Conservation (phyloP, 2,329 filamentous ascomycete species). For the Trichoderma atrobrunneum region DNA sequence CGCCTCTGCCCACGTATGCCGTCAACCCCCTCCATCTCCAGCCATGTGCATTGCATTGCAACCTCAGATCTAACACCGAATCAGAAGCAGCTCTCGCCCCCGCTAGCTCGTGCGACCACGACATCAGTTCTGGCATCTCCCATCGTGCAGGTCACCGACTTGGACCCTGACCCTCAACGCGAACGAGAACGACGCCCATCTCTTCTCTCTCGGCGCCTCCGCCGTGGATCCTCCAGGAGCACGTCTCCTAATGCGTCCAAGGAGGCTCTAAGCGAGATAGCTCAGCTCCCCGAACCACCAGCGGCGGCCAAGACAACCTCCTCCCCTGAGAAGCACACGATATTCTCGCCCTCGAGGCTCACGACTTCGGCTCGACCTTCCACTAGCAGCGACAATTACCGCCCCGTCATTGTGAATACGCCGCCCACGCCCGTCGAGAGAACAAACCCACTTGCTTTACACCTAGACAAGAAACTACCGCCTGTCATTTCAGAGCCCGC, state of each 20-base stretch:
- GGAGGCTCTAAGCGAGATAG: conserved; percentile 13
- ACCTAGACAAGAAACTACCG: conserved; percentile 31
- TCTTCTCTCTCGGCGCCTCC: conserved; percentile 59
- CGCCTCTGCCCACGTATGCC: conserved; percentile 4
- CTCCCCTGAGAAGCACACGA: conserved; percentile 29
- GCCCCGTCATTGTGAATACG: conserved; percentile 62
- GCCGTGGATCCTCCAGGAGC: conserved; percentile 44
- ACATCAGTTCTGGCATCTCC: conserved; percentile 62
- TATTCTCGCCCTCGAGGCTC: conserved; percentile 29
- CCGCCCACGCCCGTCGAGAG: conserved; percentile 61
- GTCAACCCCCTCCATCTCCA: conserved; percentile 5
- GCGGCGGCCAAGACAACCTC: conserved; percentile 32
- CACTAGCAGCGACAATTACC: conserved; percentile 41
- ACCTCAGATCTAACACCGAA: conserved; percentile 8
- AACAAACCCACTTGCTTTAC: conserved; percentile 24
- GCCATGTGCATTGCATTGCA: not conserved
- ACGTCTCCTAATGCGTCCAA: conserved; percentile 16
- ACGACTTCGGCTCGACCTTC: conserved; percentile 44
- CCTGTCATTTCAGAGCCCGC: conserved; percentile 28
- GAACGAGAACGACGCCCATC: conserved; percentile 36
- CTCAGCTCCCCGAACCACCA: conserved; percentile 28
- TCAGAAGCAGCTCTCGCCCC: conserved; percentile 27
- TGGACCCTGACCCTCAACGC: conserved; percentile 27
- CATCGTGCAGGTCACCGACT: conserved; percentile 57
- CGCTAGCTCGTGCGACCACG: conserved; percentile 29